A percentile compares a stretch with the other conserved stretches of the same genome.
Conservation (phyloP, 257 asterid genomes). For the Solanum piurae region DNA sequence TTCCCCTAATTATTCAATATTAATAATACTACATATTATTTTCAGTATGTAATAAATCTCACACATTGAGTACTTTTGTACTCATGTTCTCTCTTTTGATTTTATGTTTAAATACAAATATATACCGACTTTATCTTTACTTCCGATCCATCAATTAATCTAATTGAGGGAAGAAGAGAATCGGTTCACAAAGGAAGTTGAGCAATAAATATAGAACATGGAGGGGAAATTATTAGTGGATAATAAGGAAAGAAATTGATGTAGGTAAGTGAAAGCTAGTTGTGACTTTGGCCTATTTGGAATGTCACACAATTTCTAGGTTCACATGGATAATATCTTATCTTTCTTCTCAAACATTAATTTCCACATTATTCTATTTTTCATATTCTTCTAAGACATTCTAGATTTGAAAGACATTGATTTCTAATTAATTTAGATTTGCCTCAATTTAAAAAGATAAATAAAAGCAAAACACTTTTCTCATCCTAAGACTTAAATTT, state of each 20-base stretch:
- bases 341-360: too few species aligned
- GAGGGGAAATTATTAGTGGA: neutral
- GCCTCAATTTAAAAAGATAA: neutral
- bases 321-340: neutral
- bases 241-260: neutral
- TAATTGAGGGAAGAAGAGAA: neutral
- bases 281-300: neutral
- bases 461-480: neutral
- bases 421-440: neutral
- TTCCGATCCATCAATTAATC: neutral
- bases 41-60: too few species aligned
- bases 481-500: neutral
- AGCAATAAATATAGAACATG: neutral
- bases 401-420: neutral
- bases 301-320: neutral
- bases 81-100: neutral
- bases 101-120: too few species aligned
- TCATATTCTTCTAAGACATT: neutral
- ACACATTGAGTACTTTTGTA: too few species aligned
- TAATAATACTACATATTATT: neutral
- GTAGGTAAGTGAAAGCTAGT: neutral
- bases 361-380: neutral
- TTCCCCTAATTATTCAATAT: neutral
- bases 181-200: neutral
- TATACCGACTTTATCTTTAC: rapidly evolving